Base-by-base conservation (phyloP, 768 basidiomycete genomes). In the Kockovaella imperatae region DNA sequence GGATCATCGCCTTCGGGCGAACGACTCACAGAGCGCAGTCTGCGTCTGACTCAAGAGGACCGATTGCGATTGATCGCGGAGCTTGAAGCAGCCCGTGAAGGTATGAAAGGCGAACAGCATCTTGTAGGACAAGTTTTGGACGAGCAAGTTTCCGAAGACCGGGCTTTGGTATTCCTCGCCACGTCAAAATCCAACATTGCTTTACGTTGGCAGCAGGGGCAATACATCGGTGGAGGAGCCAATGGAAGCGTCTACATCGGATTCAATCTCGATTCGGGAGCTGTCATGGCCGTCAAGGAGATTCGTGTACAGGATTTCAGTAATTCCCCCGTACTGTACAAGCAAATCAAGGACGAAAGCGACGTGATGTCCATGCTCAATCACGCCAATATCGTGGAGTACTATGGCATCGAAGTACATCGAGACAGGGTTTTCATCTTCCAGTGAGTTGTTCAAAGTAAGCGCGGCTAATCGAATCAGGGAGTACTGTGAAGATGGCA, bases 231-330 rank as follows among this genome's bases (percentile, higher is more conserved):
- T 42, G 83, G 90, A n/a, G 95, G 95, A 14, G 91, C 95, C 7
- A 96, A 95, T 70, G 95, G 95, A 18, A 93, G 87, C n/a, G 95
- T 99, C n/a, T 99, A 97, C 69, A 80, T 89, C 39, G 95, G 91
- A 15, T 85, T 96, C 72, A 97, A 97, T 68, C 77, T 97, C 47
- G 95, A 97, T 66, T 84, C 86, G 1, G 88, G 91, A 38, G 85
- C 86, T 35, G 80, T 96, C 52, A 96, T 99, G 90, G 95, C 95
- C 7, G 95, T 96, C 62, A 99, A 99, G 74, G 95, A 97, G 74
- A 89, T 97, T 69, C 88, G 89, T 50, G 93, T 91, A 70, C 89
- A 91, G 67, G 93, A 96, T 68, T 75, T 93, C 11, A 82, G 87
- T 4, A 87, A 87, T 17, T 74, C 88, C 43, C 86, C 91, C 3